phyloP scores from a whole-genome alignment of 306 rosid species.

The Lathyrus sativus region DNA sequence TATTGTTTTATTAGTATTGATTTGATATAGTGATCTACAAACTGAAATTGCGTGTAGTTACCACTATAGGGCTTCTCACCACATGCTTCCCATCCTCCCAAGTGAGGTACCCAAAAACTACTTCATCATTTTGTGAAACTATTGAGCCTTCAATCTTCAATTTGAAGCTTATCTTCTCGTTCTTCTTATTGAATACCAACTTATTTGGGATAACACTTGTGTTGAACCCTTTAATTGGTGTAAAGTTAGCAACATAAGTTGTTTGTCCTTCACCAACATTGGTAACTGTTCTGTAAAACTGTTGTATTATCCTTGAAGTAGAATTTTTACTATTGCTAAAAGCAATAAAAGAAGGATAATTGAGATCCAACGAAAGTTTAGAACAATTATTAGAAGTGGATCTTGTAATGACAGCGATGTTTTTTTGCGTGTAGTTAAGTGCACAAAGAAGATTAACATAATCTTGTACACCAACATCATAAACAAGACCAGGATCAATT shows the following conservation, averaged over 20 bases:
- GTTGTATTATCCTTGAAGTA: neutral
- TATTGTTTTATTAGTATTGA: neutral
- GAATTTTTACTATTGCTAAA: slow-evolving; percentile 35
- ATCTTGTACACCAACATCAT: slow-evolving; percentile 53
- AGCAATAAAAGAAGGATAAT: slow-evolving; percentile 78
- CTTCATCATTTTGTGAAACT: neutral
- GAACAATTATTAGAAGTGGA: slow-evolving; percentile 47
- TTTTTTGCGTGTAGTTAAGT: slow-evolving; percentile 46
- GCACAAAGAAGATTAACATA: slow-evolving; percentile 74
- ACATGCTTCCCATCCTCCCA: neutral
- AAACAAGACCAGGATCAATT: slow-evolving; percentile 71
- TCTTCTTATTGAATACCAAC: slow-evolving; percentile 51
- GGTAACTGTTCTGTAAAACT: slow-evolving; percentile 59
- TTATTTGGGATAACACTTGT: slow-evolving; percentile 47
- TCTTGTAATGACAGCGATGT: slow-evolving; percentile 54
- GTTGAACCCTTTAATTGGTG: slow-evolving; percentile 38
- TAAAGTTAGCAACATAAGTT: slow-evolving; percentile 49
- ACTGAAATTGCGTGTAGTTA: neutral
- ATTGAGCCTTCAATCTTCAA: slow-evolving; percentile 49
- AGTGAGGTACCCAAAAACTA: neutral
- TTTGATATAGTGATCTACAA: neutral
- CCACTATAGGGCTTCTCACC: neutral
- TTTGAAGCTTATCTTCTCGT: slow-evolving; percentile 49
- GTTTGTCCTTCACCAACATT: slow-evolving; percentile 52
- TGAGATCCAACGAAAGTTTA: slow-evolving; percentile 55